These are phyloP conservation scores for Sporothrix mexicana DNA, from an alignment of 2,329 filamentous ascomycete species.

Conservation along the genomic window DNA sequence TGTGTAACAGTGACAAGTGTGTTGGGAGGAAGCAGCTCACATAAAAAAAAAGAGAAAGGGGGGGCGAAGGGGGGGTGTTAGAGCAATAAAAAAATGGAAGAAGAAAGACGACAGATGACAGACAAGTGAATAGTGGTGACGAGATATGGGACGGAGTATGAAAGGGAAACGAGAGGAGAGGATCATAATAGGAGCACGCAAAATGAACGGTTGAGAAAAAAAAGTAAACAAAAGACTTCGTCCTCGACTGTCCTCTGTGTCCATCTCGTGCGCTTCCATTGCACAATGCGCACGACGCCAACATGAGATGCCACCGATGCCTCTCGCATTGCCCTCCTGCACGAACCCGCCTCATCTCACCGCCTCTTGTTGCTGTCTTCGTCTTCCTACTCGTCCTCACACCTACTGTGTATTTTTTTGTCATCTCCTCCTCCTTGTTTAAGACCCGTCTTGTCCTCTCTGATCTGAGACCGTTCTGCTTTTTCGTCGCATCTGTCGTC, in stretches of 20 bases:
- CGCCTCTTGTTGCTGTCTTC: conserved; percentile 2
- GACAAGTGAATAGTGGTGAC: too few species aligned
- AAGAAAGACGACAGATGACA: background rate
- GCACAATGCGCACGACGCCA: conserved; percentile 9
- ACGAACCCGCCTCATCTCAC: conserved; percentile 7
- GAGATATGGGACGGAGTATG: background rate
- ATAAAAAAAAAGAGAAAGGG: background rate
- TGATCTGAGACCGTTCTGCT: conserved; percentile 13
- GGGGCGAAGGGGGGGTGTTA: background rate
- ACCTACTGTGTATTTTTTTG: background rate
- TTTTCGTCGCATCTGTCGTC: background rate
- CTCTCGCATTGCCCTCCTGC: background rate
- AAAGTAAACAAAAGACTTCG: background rate
- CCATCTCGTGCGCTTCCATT: background rate
- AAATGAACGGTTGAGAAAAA: background rate
- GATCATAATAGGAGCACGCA: background rate
- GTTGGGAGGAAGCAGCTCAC: background rate
- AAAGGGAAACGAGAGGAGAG: background rate
- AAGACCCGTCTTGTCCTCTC: conserved; percentile 1
- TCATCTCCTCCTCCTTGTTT: background rate
- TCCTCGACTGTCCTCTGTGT: background rate
- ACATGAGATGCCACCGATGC: background rate
- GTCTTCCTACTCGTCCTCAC: background rate
- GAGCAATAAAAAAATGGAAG: background rate
- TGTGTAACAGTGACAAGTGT: too few species aligned